Percentiles rank a stretch among this genome's conserved stretches.
phyloP scores from a whole-genome alignment of 768 basidiomycete species.

The Leccinum incarnatum region DNA sequence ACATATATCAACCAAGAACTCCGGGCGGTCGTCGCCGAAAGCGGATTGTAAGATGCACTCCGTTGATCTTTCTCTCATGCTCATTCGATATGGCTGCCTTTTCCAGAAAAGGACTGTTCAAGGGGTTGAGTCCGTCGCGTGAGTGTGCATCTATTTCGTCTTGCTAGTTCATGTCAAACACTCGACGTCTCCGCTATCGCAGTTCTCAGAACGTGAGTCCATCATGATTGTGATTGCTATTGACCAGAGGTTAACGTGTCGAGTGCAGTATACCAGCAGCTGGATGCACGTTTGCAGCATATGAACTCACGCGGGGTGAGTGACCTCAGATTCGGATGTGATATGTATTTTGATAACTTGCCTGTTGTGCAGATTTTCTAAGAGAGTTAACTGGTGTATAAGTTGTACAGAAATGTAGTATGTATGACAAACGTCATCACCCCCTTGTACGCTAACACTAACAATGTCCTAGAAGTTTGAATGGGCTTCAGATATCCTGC shows the following conservation, averaged over 20 bases:
- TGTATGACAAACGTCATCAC: background rate
- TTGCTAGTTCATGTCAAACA: background rate
- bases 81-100: background rate
- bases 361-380: slow-evolving; percentile 18
- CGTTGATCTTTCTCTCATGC: background rate
- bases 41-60: slow-evolving; percentile 58
- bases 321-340: background rate
- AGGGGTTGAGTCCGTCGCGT: slow-evolving; percentile 77
- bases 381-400: slow-evolving; percentile 25
- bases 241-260: background rate
- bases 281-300: slow-evolving; percentile 86
- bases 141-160: slow-evolving; percentile 21
- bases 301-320: slow-evolving; percentile 76
- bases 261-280: slow-evolving; percentile 79
- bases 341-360: background rate
- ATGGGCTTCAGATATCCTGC: background rate
- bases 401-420: background rate
- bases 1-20: slow-evolving; percentile 77
- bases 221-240: background rate
- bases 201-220: slow-evolving; percentile 62
- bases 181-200: background rate
- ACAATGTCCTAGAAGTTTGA: background rate
- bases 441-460: background rate
- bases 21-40: slow-evolving; percentile 62
- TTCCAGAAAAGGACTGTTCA: slow-evolving; percentile 57